A percentile compares a stretch with the other conserved stretches of the same genome.
Conservation (phyloP, 2,329 filamentous ascomycete genomes). For the Blastomyces gilchristii region DNA sequence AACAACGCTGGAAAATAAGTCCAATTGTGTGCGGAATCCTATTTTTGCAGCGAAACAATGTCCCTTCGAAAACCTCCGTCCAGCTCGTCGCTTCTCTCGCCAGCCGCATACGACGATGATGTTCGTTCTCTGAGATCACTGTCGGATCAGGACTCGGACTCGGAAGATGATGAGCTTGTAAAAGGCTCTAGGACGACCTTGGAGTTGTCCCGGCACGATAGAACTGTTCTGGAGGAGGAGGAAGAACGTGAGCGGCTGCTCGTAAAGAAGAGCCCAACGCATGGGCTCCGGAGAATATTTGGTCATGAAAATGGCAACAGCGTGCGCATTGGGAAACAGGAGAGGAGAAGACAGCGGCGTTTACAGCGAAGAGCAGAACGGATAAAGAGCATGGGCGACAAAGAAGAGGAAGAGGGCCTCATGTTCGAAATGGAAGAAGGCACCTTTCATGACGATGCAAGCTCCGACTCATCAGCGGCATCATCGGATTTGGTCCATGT, state of each 20-base stretch:
- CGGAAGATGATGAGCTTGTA: slow-evolving; percentile 62
- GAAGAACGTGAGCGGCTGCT: slow-evolving; percentile 48
- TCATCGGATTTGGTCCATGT: slow-evolving; percentile 45
- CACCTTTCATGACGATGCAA: slow-evolving; percentile 56
- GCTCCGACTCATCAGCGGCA: slow-evolving; percentile 49
- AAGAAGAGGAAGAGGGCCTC: slow-evolving; percentile 56
- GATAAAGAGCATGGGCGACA: slow-evolving; percentile 41
- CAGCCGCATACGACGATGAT: slow-evolving; percentile 57
- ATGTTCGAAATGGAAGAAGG: slow-evolving; percentile 91
- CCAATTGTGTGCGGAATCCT: background rate
- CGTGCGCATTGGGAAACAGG: slow-evolving; percentile 40
- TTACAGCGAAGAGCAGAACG: slow-evolving; percentile 31
- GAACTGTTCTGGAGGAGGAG: slow-evolving; percentile 62
- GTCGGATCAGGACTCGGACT: slow-evolving; percentile 62
- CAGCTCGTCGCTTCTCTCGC: slow-evolving; percentile 48
- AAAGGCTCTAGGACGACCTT: slow-evolving; percentile 56
- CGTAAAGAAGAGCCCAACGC: slow-evolving; percentile 28
- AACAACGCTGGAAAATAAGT: background rate
- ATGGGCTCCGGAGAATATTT: slow-evolving; percentile 33
- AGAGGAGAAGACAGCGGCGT: slow-evolving; percentile 44
- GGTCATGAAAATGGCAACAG: slow-evolving; percentile 36
- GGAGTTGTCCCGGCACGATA: slow-evolving; percentile 60
- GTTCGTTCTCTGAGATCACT: slow-evolving; percentile 53
- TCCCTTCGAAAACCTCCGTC: slow-evolving; percentile 16
- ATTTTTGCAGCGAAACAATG: slow-evolving; percentile 9